Evolutionary conservation across 2,329 filamentous ascomycete genomes (phyloP), one percentile per base, ranked within the genome.

Genomic region (Colletotrichum ledebouriae): DNA sequence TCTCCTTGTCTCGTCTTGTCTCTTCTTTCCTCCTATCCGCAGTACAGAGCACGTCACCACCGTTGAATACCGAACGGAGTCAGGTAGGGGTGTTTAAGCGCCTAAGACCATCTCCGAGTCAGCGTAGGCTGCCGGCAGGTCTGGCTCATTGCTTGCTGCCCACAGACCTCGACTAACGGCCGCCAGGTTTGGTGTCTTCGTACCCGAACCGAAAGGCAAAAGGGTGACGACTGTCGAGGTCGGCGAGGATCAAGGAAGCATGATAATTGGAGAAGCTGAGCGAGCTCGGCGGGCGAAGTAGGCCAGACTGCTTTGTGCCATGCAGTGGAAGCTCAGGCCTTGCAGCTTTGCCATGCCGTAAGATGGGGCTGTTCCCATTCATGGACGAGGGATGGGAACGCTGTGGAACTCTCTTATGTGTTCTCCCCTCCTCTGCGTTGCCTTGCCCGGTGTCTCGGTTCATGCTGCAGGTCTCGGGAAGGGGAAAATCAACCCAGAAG

Each of bases 311-410:
- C 22, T 37, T 39, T 22, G 50, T 39, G 50, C 50, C 33, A 55
- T 55, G 50, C 50, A 55, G n/a, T 55, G 34, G 50, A 12, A 55
- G 50, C 50, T 55, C 50, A 55, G 33, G 7, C 33, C 33, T 10
- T 55, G 50, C 50, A 55, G 50, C 33, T 55, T 12, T 55, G 33
- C 33, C 33, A 52, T 52, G 49, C 49, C 25, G 47, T 52, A 25
- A 52, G 47, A 55, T 53, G 50, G 50, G 15, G 29, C 50, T 37
- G 50, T 53, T 39, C 50, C 50, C n/a, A 37, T n/a, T 53, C 50
- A 53, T 12, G 50, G 50, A 37, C n/a, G 50, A 53, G 47, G 50
- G 29, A 10, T 34, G 20, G 47, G 25, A 29, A 50, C 25, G 29
- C 33, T 11, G 50, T 53, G 50, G 29, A 53, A 37, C 50, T 37